Conservation (phyloP, 768 basidiomycete genomes). For the Leccinum truebloodii region DNA sequence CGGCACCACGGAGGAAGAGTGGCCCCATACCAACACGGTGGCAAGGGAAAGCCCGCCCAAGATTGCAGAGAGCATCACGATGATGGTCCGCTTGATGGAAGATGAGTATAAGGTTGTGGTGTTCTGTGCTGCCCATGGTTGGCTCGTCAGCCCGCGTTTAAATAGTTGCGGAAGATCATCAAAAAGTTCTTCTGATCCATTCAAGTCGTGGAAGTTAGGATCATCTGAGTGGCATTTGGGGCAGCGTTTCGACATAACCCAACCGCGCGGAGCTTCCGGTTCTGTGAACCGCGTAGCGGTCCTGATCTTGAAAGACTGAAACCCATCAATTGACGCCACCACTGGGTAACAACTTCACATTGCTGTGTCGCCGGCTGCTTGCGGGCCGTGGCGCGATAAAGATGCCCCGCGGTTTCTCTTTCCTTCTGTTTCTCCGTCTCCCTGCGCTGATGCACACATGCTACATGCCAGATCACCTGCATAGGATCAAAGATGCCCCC, state of each 20-base stretch:
- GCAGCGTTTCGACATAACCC: too few relatives aligned
- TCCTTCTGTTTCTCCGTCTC: neutral
- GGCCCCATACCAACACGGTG: constrained; percentile 5
- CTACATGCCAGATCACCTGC: neutral
- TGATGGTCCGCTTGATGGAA: neutral
- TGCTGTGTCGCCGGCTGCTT: too few relatives aligned
- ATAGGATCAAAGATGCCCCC: neutral
- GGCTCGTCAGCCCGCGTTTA: too few relatives aligned
- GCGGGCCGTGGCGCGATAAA: too few relatives aligned
- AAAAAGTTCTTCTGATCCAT: too few relatives aligned
- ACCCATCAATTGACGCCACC: neutral
- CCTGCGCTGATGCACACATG: neutral
- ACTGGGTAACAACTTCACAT: neutral
- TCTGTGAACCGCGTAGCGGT: too few relatives aligned
- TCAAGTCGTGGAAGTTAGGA: too few relatives aligned
- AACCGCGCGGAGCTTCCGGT: too few relatives aligned
- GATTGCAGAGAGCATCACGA: constrained; percentile 6
- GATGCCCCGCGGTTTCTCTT: neutral
- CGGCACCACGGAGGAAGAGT: constrained; percentile 8
- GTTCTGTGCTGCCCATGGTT: too few relatives aligned
- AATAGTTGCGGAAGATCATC: too few relatives aligned
- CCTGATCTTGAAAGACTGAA: too few relatives aligned
- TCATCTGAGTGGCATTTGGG: too few relatives aligned
- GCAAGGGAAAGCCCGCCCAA: constrained; percentile 10
- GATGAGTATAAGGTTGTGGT: neutral